These are phyloP conservation scores for Clonostachys solani DNA, from an alignment of 2,329 filamentous ascomycete genomes.

Conservation along the genomic window DNA sequence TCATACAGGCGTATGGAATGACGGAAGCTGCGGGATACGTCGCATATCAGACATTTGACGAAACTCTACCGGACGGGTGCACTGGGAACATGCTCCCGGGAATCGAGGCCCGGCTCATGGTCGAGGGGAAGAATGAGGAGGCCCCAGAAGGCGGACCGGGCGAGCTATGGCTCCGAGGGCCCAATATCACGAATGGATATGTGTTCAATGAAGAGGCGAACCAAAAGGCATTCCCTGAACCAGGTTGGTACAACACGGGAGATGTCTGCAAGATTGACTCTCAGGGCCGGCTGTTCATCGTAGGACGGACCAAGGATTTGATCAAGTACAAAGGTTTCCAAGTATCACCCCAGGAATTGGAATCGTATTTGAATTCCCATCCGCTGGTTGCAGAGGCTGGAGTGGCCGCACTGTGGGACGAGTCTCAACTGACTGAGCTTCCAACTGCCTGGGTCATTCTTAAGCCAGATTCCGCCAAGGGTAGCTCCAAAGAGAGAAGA, in stretches of 20 bases:
- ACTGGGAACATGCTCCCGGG: constrained; percentile 29
- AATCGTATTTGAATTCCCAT: constrained; percentile 26
- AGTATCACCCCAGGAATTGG: constrained; percentile 29
- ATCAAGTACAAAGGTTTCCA: constrained; percentile 38
- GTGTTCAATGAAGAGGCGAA: constrained; percentile 31
- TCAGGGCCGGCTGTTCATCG: constrained; percentile 22
- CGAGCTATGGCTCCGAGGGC: constrained; percentile 36
- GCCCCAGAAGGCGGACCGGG: constrained; percentile 27
- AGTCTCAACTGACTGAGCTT: constrained; percentile 28
- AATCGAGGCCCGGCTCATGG: constrained; percentile 30
- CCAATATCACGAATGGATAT: constrained; percentile 36
- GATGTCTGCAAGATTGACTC: constrained; percentile 32
- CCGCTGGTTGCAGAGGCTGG: constrained; percentile 27
- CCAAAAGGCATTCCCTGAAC: constrained; percentile 24
- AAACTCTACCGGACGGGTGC: constrained; percentile 20
- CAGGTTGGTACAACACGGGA: constrained; percentile 39
- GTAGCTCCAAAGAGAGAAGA: constrained; percentile 1
- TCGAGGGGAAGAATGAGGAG: constrained; percentile 28
- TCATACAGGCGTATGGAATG: constrained; percentile 39
- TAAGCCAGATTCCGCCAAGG: constrained; percentile 6
- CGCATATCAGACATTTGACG: constrained; percentile 28
- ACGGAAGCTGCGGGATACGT: constrained; percentile 37
- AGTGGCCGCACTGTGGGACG: constrained; percentile 27
- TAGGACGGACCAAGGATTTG: constrained; percentile 32
- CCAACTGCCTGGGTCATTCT: constrained; percentile 31